phyloP scores from a whole-genome alignment of 345 rosid genomes.

The Moricandia moricandioides region DNA sequence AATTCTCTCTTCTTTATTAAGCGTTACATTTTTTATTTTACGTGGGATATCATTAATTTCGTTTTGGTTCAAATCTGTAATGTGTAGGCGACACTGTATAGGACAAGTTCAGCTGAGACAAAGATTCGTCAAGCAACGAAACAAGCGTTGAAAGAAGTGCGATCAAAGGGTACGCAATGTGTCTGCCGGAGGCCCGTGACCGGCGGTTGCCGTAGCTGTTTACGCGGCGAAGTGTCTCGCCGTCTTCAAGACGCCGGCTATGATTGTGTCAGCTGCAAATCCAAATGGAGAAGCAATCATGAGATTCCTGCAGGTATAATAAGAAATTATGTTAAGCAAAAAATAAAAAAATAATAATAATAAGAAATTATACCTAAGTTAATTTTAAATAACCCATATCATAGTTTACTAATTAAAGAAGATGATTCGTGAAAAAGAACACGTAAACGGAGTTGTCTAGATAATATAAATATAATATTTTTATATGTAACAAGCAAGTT shows the following conservation, averaged over 20 bases:
- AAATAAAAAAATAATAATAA: no score
- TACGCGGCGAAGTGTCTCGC: conserved; percentile 46
- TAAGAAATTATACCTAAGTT: neutral
- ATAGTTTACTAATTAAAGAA: neutral
- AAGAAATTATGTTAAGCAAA: no score
- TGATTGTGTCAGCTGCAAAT: conserved; percentile 59
- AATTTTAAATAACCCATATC: neutral
- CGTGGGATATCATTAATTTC: conserved; percentile 10
- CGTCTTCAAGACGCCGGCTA: conserved; percentile 59
- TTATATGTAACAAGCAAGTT: neutral
- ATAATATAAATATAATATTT: neutral
- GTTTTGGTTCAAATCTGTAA: conserved; percentile 1
- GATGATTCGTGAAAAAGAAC: neutral
- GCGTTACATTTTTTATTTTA: neutral
- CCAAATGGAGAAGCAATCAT: conserved; percentile 76
- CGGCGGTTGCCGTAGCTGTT: conserved; percentile 63
- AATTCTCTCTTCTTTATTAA: neutral
- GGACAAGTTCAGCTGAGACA: conserved; percentile 66
- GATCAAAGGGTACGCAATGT: conserved; percentile 41
- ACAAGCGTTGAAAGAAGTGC: conserved; percentile 47
- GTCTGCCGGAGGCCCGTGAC: conserved; percentile 44
- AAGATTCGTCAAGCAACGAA: conserved; percentile 65
- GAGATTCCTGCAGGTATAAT: conserved; percentile 68
- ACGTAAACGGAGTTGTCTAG: conserved; percentile 5
- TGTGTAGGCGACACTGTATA: conserved; percentile 59